Evolutionary conservation across 2,329 filamentous ascomycete genomes (phyloP).

Genomic region (Metarhizium sp.): DNA sequence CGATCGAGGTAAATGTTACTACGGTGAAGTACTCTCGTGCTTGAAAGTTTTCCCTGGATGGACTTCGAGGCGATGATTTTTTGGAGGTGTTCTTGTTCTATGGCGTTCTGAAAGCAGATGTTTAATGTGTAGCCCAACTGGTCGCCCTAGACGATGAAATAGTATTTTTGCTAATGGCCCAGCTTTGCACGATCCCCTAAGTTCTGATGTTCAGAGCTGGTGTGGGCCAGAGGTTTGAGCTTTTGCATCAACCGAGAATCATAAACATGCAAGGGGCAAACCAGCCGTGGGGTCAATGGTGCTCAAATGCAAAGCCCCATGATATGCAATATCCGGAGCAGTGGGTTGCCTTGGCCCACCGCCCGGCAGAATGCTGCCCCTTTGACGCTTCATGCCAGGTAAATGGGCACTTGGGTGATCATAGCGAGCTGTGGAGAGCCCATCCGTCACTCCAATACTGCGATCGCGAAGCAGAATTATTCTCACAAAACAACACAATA

Average conservation of each 20-base stretch:
- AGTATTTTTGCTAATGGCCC: not conserved
- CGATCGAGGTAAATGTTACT: not conserved
- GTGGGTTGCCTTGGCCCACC: slow-evolving; percentile 15
- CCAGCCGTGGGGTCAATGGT: not conserved
- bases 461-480: not conserved
- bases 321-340: slow-evolving; percentile 6
- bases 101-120: not conserved
- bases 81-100: not conserved
- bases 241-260: not conserved
- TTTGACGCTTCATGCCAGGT: slow-evolving; percentile 7
- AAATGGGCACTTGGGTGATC: not conserved
- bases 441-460: not conserved
- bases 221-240: not conserved
- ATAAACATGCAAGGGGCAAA: not conserved
- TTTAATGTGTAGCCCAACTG: not conserved
- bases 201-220: not conserved
- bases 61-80: not conserved
- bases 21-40: not conserved
- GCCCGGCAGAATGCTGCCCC: slow-evolving; percentile 26
- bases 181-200: not conserved
- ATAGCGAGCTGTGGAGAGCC: not conserved
- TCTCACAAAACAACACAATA: not conserved
- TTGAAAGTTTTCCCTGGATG: not conserved
- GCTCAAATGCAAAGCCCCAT: not conserved
- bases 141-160: not conserved